Evolutionary conservation across 2,329 filamentous ascomycete genomes (phyloP).

Genomic region (Keithomyces neogunnii): DNA sequence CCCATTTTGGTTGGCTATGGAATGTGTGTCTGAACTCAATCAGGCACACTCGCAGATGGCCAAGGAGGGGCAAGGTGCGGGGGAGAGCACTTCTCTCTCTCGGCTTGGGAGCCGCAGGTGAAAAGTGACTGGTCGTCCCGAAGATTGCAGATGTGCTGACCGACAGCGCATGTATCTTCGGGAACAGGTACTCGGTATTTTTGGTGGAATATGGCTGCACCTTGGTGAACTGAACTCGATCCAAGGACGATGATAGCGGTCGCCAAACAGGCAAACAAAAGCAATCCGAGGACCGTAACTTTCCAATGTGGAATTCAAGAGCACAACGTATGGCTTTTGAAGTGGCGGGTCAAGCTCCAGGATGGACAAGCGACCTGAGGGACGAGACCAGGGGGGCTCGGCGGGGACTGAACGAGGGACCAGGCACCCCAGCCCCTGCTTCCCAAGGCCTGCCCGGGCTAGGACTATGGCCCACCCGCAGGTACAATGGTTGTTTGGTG

Average conservation of each 20-base stretch:
- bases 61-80: constrained; percentile 11
- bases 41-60: constrained; percentile 8
- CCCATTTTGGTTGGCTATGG: constrained; percentile 33
- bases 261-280: background rate
- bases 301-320: background rate
- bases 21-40: constrained; percentile 6
- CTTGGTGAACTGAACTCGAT: background rate
- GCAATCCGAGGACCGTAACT: background rate
- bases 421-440: background rate
- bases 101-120: constrained; percentile 6
- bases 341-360: constrained; percentile 4
- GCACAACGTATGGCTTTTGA: constrained; percentile 1
- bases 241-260: background rate
- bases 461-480: constrained; percentile 1
- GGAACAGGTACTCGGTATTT: background rate
- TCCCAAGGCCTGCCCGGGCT: constrained; percentile 1
- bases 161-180: background rate
- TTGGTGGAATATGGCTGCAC: background rate
- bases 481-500: background rate
- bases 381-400: constrained; percentile 2
- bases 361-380: background rate
- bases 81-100: constrained; percentile 7
- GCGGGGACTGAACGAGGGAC: constrained; percentile 2
- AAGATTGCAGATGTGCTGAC: background rate
- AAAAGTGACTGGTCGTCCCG: constrained; percentile 5